Base-by-base conservation (phyloP, 768 basidiomycete species). In the Boletus sp. region DNA sequence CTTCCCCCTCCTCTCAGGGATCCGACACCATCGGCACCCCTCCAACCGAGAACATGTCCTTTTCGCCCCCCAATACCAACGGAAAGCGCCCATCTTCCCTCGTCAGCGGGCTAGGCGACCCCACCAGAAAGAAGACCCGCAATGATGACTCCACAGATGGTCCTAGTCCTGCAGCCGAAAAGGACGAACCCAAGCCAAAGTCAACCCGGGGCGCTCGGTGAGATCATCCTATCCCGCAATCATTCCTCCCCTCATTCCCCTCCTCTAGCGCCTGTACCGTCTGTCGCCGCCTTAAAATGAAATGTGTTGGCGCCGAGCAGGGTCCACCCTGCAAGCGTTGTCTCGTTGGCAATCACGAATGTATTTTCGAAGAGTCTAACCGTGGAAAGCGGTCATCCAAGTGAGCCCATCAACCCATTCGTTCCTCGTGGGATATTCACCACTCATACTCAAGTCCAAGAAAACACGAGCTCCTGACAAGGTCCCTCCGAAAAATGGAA, bases 301-400 rank as follows among this genome's bases (percentile, higher is more conserved):
- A 92, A 65, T 94, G 92, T 54, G 88, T 91, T 8, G 90, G 89
- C 33, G 92, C 90, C 3, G 93, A 94, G 69, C 82, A 93, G 38
- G 93, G 93, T 0, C 89, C 89, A 0, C 91, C 93, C 0, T 97
- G 93, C 75, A 95, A 93, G 65, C 86, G 93, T 21, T 97, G 93
- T 64, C 72, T 75, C 43, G 65, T 83, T 0, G 87, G 89, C 19
- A 83, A 83, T 60, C 89, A 95, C 64, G 92, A 96, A 62, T 99
- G 97, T 66, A 83, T 97, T 41, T 98, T 99, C 59, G 94, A 98
- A 74, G 96, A 98, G 69, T 93, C 90, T 2, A 95, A 98, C 68
- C 82, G 97, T 45, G 97, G 97, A 39, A 96, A 95, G 70, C 84
- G 91, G 11, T 83, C 88, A 21, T 81, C 87, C 51, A 92, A 90